Base-by-base conservation (phyloP, 805 yeast species). In the Saccharomycopsis schoenii region DNA sequence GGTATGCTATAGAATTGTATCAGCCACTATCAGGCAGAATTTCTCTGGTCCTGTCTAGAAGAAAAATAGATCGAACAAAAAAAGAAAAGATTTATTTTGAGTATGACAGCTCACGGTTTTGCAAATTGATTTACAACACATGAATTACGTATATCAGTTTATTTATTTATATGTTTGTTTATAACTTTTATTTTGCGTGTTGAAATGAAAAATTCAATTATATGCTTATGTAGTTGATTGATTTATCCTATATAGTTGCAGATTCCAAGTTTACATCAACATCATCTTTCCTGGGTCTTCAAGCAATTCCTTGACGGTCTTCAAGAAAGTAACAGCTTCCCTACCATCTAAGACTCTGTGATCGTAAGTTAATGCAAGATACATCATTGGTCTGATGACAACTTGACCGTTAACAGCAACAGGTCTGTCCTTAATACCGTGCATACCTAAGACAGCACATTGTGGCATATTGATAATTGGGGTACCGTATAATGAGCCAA, bases 201-300 rank as follows among this genome's bases (percentile, higher is more conserved):
- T 19, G 11, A 21, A n/a, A 47, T 21, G 11, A 12, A 47, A 15
- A 21, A 21, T 21, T 47, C 52, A 47, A 12, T 14, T 24, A 21
- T 14, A 25, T 24, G 52, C 52, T 25, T 47, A 47, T 47, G 34
- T 47, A 24, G 25, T 24, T 55, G 21, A 43, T 67, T 71, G 2
- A 66, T 61, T 0, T 75, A 62, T 1, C 60, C 54, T 40, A 60
- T 66, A 61, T 64, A 71, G 59, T 75, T 72, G 0, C 66, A 60
- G 52, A 77, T 74, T 41, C 72, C 69, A 79, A 81, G 78, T 0
- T 70, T 69, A 78, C 67, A 69, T 72, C 68, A 88, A 77, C 73
- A 93, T 82, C 99, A 94, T 94, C 83, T 90, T 93, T 82, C 97
- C 87, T 76, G 99, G 99, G 75, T 94, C 99, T 81, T 94, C 98